phyloP scores from a whole-genome alignment of 1,284 basidiomycete genomes.

The Phylloporus gajari region DNA sequence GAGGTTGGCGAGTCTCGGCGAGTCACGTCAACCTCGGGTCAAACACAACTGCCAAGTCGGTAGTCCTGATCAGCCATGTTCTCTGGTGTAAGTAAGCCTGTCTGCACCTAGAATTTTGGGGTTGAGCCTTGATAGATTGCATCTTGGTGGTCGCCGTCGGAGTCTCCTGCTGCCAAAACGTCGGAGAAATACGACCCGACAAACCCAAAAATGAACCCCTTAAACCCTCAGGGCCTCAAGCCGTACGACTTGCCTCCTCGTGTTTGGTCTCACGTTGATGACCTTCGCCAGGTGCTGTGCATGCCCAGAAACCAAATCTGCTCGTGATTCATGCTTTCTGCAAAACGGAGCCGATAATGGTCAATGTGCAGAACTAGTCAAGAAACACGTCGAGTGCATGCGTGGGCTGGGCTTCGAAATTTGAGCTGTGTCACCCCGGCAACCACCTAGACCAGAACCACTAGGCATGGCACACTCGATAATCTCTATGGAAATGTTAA shows the following conservation, averaged over 20 bases:
- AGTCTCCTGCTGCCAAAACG: slow-evolving; percentile 38
- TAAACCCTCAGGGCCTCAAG: slow-evolving; percentile 91
- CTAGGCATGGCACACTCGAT: slow-evolving; percentile 6
- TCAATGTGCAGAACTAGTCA: slow-evolving; percentile 84
- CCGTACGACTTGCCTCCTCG: slow-evolving; percentile 67
- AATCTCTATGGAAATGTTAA: slow-evolving; percentile 9
- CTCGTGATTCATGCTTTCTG: slow-evolving; percentile 94
- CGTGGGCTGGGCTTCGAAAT: slow-evolving; percentile 86
- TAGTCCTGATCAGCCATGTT: slow-evolving; percentile 28
- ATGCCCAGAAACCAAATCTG: slow-evolving; percentile 92
- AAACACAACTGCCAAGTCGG: background rate
- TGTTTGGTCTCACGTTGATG: slow-evolving; percentile 25
- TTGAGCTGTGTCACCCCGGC: slow-evolving; percentile 44
- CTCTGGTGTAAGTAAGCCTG: slow-evolving; percentile 27
- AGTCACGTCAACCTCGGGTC: background rate
- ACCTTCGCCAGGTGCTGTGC: slow-evolving; percentile 81
- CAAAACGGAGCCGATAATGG: slow-evolving; percentile 76
- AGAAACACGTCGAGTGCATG: slow-evolving; percentile 91
- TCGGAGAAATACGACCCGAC: slow-evolving; percentile 68
- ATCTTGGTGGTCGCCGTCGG: slow-evolving; percentile 54
- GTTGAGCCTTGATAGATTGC: slow-evolving; percentile 43
- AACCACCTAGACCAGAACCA: background rate
- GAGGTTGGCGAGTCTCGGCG: background rate
- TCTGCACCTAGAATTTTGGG: slow-evolving; percentile 27
- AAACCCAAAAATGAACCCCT: slow-evolving; percentile 78